phyloP scores from a whole-genome alignment of 139 green algal species.

The Chlamydomonas incerta region DNA sequence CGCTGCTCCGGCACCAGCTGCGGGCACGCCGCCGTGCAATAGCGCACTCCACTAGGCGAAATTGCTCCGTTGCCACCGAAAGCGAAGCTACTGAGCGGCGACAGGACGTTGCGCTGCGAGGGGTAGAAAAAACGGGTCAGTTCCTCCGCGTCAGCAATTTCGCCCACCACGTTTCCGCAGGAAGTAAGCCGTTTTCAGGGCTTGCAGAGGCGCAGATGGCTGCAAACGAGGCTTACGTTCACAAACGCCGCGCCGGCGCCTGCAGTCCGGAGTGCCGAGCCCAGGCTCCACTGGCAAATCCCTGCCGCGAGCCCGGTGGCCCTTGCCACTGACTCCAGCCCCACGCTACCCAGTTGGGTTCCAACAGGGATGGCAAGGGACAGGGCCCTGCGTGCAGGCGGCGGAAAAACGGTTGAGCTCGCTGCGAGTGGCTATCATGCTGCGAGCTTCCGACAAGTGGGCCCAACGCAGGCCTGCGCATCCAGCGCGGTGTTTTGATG shows the following conservation, averaged over 20 bases:
- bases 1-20: background rate
- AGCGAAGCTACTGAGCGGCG: conserved; percentile 2
- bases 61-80: background rate
- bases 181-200: too few species aligned
- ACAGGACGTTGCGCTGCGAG: conserved; percentile 13
- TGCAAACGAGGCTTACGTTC: background rate
- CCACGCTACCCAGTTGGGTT: conserved; percentile 12
- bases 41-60: background rate
- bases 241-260: background rate
- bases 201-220: too few species aligned
- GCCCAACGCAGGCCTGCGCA: too few species aligned
- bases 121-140: background rate
- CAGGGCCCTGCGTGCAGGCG: conserved; percentile 8
- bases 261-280: background rate
- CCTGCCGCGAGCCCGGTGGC: background rate
- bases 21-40: conserved; percentile 6
- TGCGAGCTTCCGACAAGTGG: background rate
- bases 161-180: too few species aligned
- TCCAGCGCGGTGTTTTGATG: too few species aligned
- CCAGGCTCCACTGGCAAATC: background rate
- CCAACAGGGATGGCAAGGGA: conserved; percentile 23
- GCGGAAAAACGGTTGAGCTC: background rate
- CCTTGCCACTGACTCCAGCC: conserved; percentile 1
- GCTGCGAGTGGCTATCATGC: background rate
- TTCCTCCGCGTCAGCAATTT: too few species aligned